These are phyloP conservation scores for Picea sitchensis DNA, from an alignment of 75 land plant genomes.

Conservation along the genomic window DNA sequence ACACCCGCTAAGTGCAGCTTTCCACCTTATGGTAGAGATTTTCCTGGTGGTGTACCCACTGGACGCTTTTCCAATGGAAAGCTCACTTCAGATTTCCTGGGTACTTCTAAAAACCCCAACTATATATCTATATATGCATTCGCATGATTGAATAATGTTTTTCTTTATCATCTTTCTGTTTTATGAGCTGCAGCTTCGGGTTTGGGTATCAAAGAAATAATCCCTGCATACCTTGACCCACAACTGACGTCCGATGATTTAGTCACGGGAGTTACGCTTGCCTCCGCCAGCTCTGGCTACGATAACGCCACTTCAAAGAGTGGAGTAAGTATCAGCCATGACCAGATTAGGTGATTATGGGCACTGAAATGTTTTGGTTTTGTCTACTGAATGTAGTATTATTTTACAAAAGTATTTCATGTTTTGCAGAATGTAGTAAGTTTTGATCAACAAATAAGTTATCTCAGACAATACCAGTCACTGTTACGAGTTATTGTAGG, in stretches of 20 bases:
- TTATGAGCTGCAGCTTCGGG: slow-evolving; percentile 12
- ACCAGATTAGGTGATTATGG: neutral
- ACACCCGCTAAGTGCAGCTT: slow-evolving; percentile 41
- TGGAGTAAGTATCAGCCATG: neutral
- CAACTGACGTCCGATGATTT: slow-evolving; percentile 23
- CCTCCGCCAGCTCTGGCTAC: slow-evolving; percentile 35
- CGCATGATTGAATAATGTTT: neutral
- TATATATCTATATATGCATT: neutral
- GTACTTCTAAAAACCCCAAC: slow-evolving; percentile 1
- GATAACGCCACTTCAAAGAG: slow-evolving; percentile 22
- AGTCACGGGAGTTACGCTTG: slow-evolving; percentile 49
- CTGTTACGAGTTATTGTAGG: neutral
- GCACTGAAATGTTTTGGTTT: neutral
- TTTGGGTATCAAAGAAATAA: slow-evolving; percentile 24
- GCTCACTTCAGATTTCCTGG: slow-evolving; percentile 38
- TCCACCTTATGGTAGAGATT: slow-evolving; percentile 63
- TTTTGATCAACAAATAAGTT: neutral
- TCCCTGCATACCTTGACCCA: slow-evolving; percentile 39
- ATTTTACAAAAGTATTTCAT: neutral
- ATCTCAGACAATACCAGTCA: neutral
- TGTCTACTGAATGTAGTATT: neutral
- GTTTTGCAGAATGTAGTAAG: neutral
- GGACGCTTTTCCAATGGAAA: slow-evolving; percentile 58
- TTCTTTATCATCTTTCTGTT: neutral
- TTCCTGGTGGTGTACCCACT: slow-evolving; percentile 18